Conservation (phyloP, 768 basidiomycete species). For the Suillus alpinus region DNA sequence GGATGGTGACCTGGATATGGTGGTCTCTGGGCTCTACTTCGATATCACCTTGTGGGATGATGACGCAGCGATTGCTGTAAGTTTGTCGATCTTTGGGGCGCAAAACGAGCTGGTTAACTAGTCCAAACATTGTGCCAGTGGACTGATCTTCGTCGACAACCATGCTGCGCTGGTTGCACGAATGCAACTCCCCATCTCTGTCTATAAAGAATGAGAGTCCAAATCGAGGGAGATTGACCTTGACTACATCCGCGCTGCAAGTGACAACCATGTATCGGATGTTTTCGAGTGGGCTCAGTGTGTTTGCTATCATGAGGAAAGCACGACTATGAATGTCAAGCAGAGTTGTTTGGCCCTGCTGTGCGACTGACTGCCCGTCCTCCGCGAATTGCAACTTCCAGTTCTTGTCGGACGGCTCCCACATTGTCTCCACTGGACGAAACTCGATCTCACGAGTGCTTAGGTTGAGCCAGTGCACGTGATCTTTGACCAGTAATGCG, state of each 20-base stretch:
- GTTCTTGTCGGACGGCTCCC: constrained; percentile 15
- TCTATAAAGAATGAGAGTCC: constrained; percentile 37
- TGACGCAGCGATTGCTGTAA: constrained; percentile 7
- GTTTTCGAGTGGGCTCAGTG: constrained; percentile 14
- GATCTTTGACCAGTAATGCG: constrained; percentile 11
- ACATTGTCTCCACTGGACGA: constrained; percentile 13
- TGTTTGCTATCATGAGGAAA: constrained; percentile 16
- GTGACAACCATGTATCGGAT: constrained; percentile 16
- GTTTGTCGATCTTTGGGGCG: constrained; percentile 17
- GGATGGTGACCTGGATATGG: neutral
- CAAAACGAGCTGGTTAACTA: constrained; percentile 35
- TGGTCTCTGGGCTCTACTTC: neutral
- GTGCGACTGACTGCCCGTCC: neutral
- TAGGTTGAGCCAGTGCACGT: constrained; percentile 23
- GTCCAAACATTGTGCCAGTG: constrained; percentile 39
- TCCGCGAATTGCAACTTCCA: constrained; percentile 12
- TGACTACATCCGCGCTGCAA: constrained; percentile 11
- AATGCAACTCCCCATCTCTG: constrained; percentile 29
- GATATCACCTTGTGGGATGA: constrained; percentile 9
- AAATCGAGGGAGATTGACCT: constrained; percentile 33
- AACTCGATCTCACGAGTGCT: constrained; percentile 14
- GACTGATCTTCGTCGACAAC: constrained; percentile 37
- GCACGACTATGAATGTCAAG: constrained; percentile 18
- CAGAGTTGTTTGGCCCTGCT: constrained; percentile 5
- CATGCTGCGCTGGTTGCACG: constrained; percentile 35